Conservation (phyloP, 2,329 filamentous ascomycete genomes). For the Neobulgaria alba region DNA sequence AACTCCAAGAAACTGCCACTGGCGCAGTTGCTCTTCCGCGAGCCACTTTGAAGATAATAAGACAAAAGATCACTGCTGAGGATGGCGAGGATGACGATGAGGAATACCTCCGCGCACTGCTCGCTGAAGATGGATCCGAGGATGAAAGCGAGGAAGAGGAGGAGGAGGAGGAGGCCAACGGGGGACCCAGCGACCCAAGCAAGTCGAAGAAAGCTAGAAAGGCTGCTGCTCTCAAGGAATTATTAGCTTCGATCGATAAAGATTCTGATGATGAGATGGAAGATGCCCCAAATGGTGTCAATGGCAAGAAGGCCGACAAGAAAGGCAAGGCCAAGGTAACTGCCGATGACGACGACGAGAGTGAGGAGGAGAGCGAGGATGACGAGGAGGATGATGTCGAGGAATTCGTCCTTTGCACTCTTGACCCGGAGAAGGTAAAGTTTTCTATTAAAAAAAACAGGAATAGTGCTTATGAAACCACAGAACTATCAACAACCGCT, state of each 20-base stretch:
- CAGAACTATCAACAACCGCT: slow-evolving; percentile 93
- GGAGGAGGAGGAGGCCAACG: slow-evolving; percentile 66
- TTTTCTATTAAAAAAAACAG: slow-evolving; percentile 2
- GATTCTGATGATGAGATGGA: slow-evolving; percentile 63
- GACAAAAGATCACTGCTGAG: slow-evolving; percentile 55
- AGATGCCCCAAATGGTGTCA: slow-evolving; percentile 51
- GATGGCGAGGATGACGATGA: slow-evolving; percentile 62
- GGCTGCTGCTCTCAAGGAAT: slow-evolving; percentile 67
- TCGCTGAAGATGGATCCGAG: slow-evolving; percentile 35
- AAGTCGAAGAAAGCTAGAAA: slow-evolving; percentile 84
- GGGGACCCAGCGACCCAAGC: slow-evolving; percentile 81
- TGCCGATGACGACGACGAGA: slow-evolving; percentile 42
- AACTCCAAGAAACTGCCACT: slow-evolving; percentile 55
- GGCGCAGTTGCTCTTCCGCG: slow-evolving; percentile 52
- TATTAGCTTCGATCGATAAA: slow-evolving; percentile 58
- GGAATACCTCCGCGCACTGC: slow-evolving; percentile 48
- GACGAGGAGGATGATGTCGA: slow-evolving; percentile 61
- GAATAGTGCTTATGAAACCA: not conserved
- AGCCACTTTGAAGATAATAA: slow-evolving; percentile 86
- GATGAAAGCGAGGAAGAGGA: slow-evolving; percentile 53
- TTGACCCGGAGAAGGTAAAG: slow-evolving; percentile 83
- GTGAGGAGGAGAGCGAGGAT: slow-evolving; percentile 40
- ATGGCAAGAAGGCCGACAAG: slow-evolving; percentile 51
- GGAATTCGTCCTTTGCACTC: slow-evolving; percentile 90
- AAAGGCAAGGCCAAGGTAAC: slow-evolving; percentile 66